phyloP scores from a whole-genome alignment of 2,329 filamentous ascomycete species.

The Aspergillus aculeatus region DNA sequence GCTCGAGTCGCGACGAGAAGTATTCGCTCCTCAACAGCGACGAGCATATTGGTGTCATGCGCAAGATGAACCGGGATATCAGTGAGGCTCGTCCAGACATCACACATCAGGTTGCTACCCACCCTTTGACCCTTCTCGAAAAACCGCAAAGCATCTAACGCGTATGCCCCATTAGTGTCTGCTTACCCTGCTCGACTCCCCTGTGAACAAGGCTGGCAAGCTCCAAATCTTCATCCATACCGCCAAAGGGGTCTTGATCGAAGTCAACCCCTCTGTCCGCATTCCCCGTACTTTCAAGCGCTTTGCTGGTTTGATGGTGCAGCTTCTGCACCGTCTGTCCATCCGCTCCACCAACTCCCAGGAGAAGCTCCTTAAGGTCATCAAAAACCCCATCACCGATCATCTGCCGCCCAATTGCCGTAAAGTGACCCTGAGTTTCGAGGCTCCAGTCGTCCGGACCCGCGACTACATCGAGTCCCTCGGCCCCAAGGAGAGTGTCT shows the following conservation, averaged over 20 bases:
- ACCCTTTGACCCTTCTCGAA: not conserved
- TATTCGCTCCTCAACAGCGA: slow-evolving; percentile 98
- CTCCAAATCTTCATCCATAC: slow-evolving; percentile 99
- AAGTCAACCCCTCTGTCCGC: slow-evolving; percentile 95
- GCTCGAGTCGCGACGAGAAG: slow-evolving; percentile 78
- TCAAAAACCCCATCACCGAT: slow-evolving; percentile 96
- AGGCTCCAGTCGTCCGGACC: slow-evolving; percentile 81
- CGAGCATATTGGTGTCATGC: slow-evolving; percentile 98
- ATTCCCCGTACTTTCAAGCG: slow-evolving; percentile 99
- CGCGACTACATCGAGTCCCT: slow-evolving; percentile 84
- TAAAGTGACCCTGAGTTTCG: slow-evolving; percentile 95
- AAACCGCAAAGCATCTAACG: slow-evolving; percentile 1
- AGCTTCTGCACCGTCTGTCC: slow-evolving; percentile 89
- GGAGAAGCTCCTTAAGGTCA: slow-evolving; percentile 95
- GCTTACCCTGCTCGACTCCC: slow-evolving; percentile 93
- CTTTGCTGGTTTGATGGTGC: slow-evolving; percentile 97
- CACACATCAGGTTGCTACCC: slow-evolving; percentile 81
- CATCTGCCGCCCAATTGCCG: slow-evolving; percentile 95
- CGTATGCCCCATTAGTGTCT: slow-evolving; percentile 68
- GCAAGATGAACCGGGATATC: slow-evolving; percentile 98
- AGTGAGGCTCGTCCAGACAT: slow-evolving; percentile 97
- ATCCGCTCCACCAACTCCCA: slow-evolving; percentile 96
- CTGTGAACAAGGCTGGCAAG: slow-evolving; percentile 96
- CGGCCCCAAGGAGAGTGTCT: slow-evolving; percentile 83
- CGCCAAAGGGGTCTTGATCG: slow-evolving; percentile 93